Conservation (phyloP, 2,329 filamentous ascomycete genomes). For the Colletotrichum nymphaeae region DNA sequence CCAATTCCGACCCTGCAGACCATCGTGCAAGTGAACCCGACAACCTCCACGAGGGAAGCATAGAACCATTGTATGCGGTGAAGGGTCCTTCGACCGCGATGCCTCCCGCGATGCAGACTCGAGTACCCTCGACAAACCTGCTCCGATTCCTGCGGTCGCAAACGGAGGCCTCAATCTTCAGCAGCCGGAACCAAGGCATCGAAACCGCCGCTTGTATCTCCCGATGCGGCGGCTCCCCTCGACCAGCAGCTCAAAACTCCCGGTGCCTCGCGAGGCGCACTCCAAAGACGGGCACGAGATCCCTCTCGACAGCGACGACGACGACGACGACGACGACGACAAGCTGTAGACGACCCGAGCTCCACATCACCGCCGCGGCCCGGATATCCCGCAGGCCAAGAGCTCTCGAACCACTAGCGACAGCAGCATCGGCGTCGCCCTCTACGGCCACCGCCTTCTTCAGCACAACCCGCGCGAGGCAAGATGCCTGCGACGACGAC, state of each 20-base stretch:
- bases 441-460: constrained; percentile 38
- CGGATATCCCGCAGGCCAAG: constrained; percentile 18
- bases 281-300: constrained; percentile 38
- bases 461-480: constrained; percentile 42
- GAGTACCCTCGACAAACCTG: constrained; percentile 67
- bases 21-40: neutral
- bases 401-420: neutral
- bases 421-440: neutral
- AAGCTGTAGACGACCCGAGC: constrained; percentile 22
- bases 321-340: no score
- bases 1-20: neutral
- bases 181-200: constrained; percentile 49
- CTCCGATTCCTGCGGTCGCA: constrained; percentile 80
- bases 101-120: constrained; percentile 47
- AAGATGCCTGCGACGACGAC: constrained; percentile 41
- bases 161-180: constrained; percentile 68
- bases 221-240: constrained; percentile 1
- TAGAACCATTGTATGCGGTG: neutral
- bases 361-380: constrained; percentile 43
- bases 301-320: constrained; percentile 33
- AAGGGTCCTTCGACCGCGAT: constrained; percentile 47
- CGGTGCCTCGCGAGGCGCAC: constrained; percentile 17
- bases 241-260: constrained; percentile 4
- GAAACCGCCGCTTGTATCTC: constrained; percentile 13
- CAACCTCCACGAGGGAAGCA: neutral